phyloP scores from a whole-genome alignment of 257 asterid genomes.

The Penstemon barbatus region DNA sequence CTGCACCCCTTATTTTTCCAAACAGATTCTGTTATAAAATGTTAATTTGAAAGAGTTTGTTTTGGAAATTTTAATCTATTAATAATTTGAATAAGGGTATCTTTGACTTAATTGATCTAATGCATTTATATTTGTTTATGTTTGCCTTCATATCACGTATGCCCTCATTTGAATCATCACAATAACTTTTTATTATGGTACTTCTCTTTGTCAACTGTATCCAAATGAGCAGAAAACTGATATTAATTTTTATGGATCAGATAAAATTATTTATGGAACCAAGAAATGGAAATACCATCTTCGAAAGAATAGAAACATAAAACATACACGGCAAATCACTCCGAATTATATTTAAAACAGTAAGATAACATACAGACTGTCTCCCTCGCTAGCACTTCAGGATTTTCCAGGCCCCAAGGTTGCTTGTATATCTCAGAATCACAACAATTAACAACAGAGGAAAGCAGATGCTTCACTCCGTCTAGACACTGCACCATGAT shows the following conservation, averaged over 20 bases:
- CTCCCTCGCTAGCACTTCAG: conserved; percentile 71
- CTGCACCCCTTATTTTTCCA: too few species aligned
- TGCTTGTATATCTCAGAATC: conserved; percentile 61
- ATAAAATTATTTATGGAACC: conserved; percentile 10
- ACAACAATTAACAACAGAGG: conserved; percentile 55
- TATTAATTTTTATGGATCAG: background rate
- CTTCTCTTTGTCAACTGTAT: conserved; percentile 1
- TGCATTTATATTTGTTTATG: too few species aligned
- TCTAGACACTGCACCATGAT: conserved; percentile 67
- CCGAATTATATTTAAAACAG: conserved; percentile 5
- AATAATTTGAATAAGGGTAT: too few species aligned
- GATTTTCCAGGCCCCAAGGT: conserved; percentile 64
- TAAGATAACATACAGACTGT: conserved; percentile 49
- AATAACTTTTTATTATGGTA: background rate
- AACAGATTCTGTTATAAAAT: too few species aligned
- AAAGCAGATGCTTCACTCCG: conserved; percentile 53
- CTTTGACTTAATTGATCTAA: too few species aligned
- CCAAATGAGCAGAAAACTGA: conserved; percentile 1
- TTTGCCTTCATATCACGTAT: too few species aligned
- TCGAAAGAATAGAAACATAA: background rate
- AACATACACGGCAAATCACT: background rate
- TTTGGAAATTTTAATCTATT: too few species aligned
- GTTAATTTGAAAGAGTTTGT: too few species aligned
- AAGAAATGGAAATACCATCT: conserved; percentile 8
- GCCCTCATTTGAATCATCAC: too few species aligned